A percentile compares a stretch with the other conserved stretches of the same genome.
Evolutionary conservation across 805 yeast species (phyloP).

Genomic region (Ogataea trehaloabstinens): DNA sequence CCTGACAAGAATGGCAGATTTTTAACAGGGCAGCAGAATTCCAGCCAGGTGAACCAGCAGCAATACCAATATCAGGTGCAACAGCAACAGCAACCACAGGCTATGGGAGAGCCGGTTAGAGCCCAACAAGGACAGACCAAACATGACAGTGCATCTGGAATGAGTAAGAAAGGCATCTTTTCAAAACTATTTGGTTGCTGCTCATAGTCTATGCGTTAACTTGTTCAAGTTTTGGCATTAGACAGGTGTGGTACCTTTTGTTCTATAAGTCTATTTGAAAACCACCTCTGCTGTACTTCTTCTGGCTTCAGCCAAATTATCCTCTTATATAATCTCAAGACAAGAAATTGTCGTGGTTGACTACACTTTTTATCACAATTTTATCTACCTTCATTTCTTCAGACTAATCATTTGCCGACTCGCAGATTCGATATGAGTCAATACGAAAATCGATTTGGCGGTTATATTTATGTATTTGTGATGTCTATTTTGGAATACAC

Average conservation of each 20-base stretch:
- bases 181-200: conserved; percentile 24
- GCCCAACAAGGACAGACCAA: conserved; percentile 12
- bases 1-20: conserved; percentile 28
- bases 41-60: conserved; percentile 12
- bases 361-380: no score
- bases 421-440: no score
- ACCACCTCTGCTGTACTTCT: no score
- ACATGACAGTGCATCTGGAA: conserved; percentile 18
- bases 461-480: no score
- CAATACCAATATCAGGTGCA: conserved; percentile 16
- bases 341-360: no score
- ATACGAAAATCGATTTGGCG: no score
- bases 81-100: conserved; percentile 25
- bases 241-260: conserved; percentile 4
- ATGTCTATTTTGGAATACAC: no score
- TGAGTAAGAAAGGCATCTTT: conserved; percentile 26
- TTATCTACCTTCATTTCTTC: no score
- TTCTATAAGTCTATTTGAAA: conserved; percentile 4
- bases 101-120: conserved; percentile 18
- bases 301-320: no score
- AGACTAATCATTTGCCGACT: no score
- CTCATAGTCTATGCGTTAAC: conserved; percentile 11
- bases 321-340: no score
- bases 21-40: conserved; percentile 15
- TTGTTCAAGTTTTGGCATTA: no score